phyloP scores from a whole-genome alignment of 768 basidiomycete species.

The Cystofilobasidium bisporidii region DNA sequence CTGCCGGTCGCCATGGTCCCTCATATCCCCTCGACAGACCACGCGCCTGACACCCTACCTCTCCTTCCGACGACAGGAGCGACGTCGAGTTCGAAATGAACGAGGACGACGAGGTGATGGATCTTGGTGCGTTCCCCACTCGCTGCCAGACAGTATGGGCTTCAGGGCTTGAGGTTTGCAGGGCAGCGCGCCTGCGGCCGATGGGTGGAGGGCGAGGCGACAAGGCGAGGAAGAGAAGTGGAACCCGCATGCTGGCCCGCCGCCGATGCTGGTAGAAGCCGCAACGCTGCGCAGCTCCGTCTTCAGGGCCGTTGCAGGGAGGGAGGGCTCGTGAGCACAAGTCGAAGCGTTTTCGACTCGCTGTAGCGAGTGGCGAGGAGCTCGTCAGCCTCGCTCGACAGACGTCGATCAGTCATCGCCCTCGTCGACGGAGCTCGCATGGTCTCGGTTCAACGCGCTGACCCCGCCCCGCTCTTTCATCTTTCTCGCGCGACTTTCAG shows the following conservation, averaged over 20 bases:
- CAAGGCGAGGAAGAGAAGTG: too few relatives aligned
- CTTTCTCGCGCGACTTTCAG: neutral
- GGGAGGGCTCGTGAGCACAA: neutral
- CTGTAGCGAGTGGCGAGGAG: too few relatives aligned
- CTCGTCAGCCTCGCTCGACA: neutral
- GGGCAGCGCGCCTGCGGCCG: too few relatives aligned
- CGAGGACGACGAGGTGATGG: conserved; percentile 4
- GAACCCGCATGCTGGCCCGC: too few relatives aligned
- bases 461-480: neutral
- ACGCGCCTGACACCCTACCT: neutral
- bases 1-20: too few relatives aligned
- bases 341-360: neutral
- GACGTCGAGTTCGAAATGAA: conserved; percentile 9
- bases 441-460: neutral
- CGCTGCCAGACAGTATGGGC: too few relatives aligned
- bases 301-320: too few relatives aligned
- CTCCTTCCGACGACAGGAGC: neutral
- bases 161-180: too few relatives aligned
- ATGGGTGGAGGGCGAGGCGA: neutral
- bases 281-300: too few relatives aligned
- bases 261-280: too few relatives aligned
- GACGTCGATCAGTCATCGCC: neutral
- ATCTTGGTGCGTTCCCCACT: neutral
- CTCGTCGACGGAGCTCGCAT: too few relatives aligned
- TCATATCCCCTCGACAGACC: too few relatives aligned